phyloP scores from a whole-genome alignment of 176 grass and related monocot genomes.

The Coix lacrymajobi region DNA sequence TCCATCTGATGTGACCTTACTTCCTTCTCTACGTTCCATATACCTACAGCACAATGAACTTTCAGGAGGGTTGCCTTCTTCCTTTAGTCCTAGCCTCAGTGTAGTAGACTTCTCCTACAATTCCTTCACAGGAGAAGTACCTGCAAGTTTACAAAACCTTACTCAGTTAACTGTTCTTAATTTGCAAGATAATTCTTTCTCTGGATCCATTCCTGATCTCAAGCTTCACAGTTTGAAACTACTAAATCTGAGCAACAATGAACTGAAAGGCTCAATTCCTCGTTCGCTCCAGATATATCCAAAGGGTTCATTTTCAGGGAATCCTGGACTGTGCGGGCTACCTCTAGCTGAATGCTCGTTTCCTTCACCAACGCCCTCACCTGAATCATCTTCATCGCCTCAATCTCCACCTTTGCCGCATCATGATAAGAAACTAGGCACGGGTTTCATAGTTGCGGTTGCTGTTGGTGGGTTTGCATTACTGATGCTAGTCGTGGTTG shows the following conservation, averaged over 20 bases:
- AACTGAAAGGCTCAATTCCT: constrained; percentile 74
- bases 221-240: constrained; percentile 50
- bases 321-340: constrained; percentile 72
- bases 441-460: constrained; percentile 74
- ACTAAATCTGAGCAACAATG: constrained; percentile 82
- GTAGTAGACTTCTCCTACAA: constrained; percentile 81
- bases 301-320: constrained; percentile 58
- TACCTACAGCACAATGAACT: constrained; percentile 88
- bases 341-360: constrained; percentile 63
- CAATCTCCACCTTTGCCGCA: neutral
- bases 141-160: constrained; percentile 53
- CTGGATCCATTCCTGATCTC: constrained; percentile 74
- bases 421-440: constrained; percentile 51
- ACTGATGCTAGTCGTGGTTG: constrained; percentile 48
- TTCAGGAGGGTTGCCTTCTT: constrained; percentile 59
- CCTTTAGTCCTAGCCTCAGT: constrained; percentile 42
- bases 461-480: constrained; percentile 66
- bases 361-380: constrained; percentile 43
- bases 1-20: constrained; percentile 61
- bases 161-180: constrained; percentile 56
- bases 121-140: constrained; percentile 64
- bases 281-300: constrained; percentile 55
- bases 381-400: constrained; percentile 27
- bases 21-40: constrained; percentile 62
- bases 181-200: constrained; percentile 67